Percentiles rank a stretch among this genome's conserved stretches.
phyloP scores from a whole-genome alignment of 164 flowering plant species.

The Cinnamomum micranthum region DNA sequence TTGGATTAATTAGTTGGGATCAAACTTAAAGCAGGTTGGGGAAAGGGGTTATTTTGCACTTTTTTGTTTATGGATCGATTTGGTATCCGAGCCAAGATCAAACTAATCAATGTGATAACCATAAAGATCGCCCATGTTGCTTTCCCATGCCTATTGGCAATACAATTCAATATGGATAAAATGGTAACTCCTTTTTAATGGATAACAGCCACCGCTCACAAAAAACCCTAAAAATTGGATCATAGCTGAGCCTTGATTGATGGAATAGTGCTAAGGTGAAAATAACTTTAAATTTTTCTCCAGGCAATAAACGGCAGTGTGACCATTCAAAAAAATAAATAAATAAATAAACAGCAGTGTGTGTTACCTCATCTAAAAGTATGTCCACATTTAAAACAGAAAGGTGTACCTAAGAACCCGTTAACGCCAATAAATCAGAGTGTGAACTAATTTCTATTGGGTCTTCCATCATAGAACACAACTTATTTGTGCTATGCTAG shows the following conservation, averaged over 20 bases:
- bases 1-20: no score
- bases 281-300: no score
- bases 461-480: neutral
- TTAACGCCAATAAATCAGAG: no score
- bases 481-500: neutral
- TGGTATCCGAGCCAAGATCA: neutral
- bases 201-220: neutral
- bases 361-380: neutral
- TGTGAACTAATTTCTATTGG: neutral
- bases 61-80: neutral
- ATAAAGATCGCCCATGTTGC: neutral
- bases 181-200: neutral
- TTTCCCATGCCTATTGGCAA: neutral
- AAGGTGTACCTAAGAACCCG: no score
- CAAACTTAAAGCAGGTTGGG: no score
- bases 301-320: neutral
- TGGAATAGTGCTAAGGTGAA: no score
- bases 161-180: neutral
- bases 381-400: neutral
- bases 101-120: neutral
- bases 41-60: neutral
- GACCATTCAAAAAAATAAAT: no score
- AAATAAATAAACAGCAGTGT: neutral
- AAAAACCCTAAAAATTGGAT: no score
- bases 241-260: no score